These are phyloP conservation scores for Ophiostoma pallidulum DNA, from an alignment of 2,329 filamentous ascomycete genomes.

Conservation along the genomic window DNA sequence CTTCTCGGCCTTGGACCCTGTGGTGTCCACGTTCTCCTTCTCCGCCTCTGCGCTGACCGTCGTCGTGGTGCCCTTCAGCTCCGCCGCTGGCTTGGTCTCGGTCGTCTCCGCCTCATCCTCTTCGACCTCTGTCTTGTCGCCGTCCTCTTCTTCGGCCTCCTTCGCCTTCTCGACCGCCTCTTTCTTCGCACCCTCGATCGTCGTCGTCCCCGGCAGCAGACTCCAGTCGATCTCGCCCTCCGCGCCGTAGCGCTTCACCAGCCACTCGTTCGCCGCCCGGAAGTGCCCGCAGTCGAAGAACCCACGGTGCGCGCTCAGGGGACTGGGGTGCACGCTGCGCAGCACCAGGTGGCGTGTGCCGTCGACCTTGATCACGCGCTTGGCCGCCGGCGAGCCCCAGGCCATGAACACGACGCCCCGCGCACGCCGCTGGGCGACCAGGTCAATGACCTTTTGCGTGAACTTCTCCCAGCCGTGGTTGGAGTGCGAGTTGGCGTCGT, in stretches of 20 bases:
- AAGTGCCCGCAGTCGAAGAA: conserved; percentile 83
- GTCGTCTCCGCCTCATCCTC: conserved; percentile 14
- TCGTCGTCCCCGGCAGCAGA: conserved; percentile 30
- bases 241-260: conserved; percentile 67
- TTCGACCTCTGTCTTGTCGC: conserved; percentile 21
- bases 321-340: conserved; percentile 83
- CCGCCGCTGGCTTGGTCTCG: conserved; percentile 3
- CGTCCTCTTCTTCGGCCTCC: conserved; percentile 17
- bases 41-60: conserved; percentile 21
- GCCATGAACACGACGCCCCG: conserved; percentile 88
- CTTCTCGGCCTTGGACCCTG: not conserved
- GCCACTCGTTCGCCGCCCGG: conserved; percentile 74
- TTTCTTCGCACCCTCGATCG: conserved; percentile 16
- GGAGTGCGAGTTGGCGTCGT: conserved; percentile 77
- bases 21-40: conserved; percentile 3
- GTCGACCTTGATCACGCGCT: conserved; percentile 67
- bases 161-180: conserved; percentile 15
- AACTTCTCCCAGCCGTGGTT: conserved; percentile 88
- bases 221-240: conserved; percentile 82
- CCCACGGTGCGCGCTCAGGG: conserved; percentile 72
- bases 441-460: conserved; percentile 84
- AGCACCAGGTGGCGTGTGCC: conserved; percentile 68
- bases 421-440: conserved; percentile 66
- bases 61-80: conserved; percentile 16
- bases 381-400: conserved; percentile 80